Conservation (phyloP, 345 rosid genomes). For the Populus deltoides region DNA sequence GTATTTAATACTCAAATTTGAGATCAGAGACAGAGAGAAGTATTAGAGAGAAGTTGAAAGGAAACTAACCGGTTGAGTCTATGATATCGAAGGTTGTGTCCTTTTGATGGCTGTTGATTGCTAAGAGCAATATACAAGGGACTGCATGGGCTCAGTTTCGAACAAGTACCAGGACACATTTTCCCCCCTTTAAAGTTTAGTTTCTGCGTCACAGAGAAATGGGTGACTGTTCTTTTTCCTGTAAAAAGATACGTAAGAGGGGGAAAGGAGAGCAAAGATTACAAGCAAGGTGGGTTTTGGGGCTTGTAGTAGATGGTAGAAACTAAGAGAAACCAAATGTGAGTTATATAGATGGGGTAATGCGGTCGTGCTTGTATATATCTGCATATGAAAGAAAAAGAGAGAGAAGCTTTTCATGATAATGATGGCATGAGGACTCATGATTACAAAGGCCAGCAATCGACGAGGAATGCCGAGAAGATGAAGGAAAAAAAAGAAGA, state of each 20-base stretch:
- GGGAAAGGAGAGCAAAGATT: neutral
- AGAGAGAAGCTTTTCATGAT: conserved; percentile 41
- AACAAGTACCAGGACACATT: conserved; percentile 33
- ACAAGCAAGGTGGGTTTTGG: neutral
- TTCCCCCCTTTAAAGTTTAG: neutral
- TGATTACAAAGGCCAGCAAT: conserved; percentile 58
- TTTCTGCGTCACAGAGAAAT: neutral
- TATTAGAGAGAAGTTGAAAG: neutral
- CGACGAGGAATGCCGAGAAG: conserved; percentile 36
- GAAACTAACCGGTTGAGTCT: conserved; percentile 30
- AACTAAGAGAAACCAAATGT: neutral
- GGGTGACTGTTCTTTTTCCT: neutral
- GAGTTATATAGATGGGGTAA: conserved; percentile 31
- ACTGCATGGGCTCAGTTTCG: conserved; percentile 9
- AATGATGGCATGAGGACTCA: conserved; percentile 66
- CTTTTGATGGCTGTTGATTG: conserved; percentile 17
- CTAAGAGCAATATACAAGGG: conserved; percentile 1
- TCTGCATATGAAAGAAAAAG: conserved; percentile 22
- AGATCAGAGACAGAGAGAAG: neutral
- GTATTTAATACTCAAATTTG: neutral
- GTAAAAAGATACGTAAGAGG: conserved; percentile 1
- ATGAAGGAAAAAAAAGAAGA: conserved; percentile 7
- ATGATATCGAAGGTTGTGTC: conserved; percentile 18
- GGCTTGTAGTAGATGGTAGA: neutral
- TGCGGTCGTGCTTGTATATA: conserved; percentile 10